Percentiles rank a stretch among this genome's conserved stretches.
Conservation (phyloP, 768 basidiomycete species). For the Ramaria sp. region DNA sequence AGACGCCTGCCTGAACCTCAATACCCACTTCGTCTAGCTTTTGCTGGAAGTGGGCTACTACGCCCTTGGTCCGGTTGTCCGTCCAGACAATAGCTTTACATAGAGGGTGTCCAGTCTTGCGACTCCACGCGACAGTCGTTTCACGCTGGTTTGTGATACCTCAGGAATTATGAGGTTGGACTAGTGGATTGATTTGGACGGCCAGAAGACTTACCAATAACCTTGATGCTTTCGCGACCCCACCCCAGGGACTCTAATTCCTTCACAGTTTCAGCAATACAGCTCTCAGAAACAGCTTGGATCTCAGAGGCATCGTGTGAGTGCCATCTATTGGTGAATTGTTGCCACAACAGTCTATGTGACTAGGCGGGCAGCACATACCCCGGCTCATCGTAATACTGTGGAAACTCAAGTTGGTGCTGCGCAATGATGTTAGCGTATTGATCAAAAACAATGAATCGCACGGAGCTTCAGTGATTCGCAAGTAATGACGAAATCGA, state of each 20-base stretch:
- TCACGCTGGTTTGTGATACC: slow-evolving; percentile 98
- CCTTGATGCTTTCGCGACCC: slow-evolving; percentile 73
- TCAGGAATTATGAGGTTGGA: slow-evolving; percentile 15
- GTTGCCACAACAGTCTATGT: background rate
- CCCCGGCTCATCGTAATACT: slow-evolving; percentile 88
- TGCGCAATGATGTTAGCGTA: slow-evolving; percentile 80
- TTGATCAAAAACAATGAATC: slow-evolving; percentile 86
- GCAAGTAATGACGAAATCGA: no score
- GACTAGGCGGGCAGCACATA: slow-evolving; percentile 21
- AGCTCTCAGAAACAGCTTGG: slow-evolving; percentile 57
- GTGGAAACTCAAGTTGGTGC: slow-evolving; percentile 88
- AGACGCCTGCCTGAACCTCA: slow-evolving; percentile 51
- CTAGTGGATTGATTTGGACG: slow-evolving; percentile 6
- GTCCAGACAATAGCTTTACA: slow-evolving; percentile 94
- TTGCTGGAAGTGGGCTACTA: slow-evolving; percentile 70
- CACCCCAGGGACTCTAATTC: slow-evolving; percentile 68
- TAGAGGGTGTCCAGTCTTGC: slow-evolving; percentile 78
- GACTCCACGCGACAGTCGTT: slow-evolving; percentile 90
- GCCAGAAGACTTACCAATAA: slow-evolving; percentile 57
- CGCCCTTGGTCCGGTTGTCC: slow-evolving; percentile 83
- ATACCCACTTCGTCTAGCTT: slow-evolving; percentile 67
- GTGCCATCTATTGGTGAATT: slow-evolving; percentile 61
- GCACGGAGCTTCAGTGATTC: slow-evolving; percentile 51
- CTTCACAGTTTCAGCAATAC: slow-evolving; percentile 63
- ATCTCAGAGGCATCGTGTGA: slow-evolving; percentile 88